These are phyloP conservation scores for Metschnikowia shivogae DNA, from an alignment of 805 yeast species.

Conservation along the genomic window DNA sequence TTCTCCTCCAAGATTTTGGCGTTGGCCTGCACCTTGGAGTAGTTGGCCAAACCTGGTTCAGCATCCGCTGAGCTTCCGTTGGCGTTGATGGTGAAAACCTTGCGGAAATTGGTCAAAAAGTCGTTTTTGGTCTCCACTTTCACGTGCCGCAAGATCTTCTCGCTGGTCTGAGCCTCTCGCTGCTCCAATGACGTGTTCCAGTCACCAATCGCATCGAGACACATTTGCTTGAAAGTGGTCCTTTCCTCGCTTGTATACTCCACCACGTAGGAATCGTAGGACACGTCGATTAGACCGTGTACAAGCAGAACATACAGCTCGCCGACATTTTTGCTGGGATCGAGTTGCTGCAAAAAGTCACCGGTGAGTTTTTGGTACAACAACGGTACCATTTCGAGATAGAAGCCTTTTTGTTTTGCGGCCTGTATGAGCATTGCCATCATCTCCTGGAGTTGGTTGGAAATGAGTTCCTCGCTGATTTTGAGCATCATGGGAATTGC, in stretches of 20 bases:
- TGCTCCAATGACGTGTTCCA: slow-evolving; percentile 37
- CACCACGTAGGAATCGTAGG: slow-evolving; percentile 36
- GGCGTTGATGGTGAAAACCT: slow-evolving; percentile 44
- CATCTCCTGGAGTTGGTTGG: slow-evolving; percentile 36
- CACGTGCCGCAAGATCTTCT: slow-evolving; percentile 46
- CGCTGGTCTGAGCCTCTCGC: slow-evolving; percentile 47
- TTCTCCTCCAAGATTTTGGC: slow-evolving; percentile 73
- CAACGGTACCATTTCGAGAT: slow-evolving; percentile 38
- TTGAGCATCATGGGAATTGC: slow-evolving; percentile 45
- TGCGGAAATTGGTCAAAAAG: slow-evolving; percentile 59
- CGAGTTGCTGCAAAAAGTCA: slow-evolving; percentile 24
- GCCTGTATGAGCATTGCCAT: slow-evolving; percentile 25
- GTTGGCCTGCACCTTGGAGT: slow-evolving; percentile 73
- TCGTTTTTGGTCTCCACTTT: slow-evolving; percentile 50
- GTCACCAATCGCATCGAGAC: slow-evolving; percentile 23
- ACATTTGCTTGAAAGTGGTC: slow-evolving; percentile 21
- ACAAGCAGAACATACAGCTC: slow-evolving; percentile 29
- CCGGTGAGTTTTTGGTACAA: slow-evolving; percentile 29
- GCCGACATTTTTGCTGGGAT: slow-evolving; percentile 35
- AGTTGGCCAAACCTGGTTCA: slow-evolving; percentile 18
- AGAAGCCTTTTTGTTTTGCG: slow-evolving; percentile 26
- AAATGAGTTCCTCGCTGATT: slow-evolving; percentile 43
- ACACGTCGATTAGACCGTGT: slow-evolving; percentile 37
- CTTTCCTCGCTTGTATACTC: slow-evolving; percentile 40
- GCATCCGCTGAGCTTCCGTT: slow-evolving; percentile 1